These are phyloP conservation scores for Serendipita sp. DNA, from an alignment of 768 basidiomycete species.

Conservation along the genomic window DNA sequence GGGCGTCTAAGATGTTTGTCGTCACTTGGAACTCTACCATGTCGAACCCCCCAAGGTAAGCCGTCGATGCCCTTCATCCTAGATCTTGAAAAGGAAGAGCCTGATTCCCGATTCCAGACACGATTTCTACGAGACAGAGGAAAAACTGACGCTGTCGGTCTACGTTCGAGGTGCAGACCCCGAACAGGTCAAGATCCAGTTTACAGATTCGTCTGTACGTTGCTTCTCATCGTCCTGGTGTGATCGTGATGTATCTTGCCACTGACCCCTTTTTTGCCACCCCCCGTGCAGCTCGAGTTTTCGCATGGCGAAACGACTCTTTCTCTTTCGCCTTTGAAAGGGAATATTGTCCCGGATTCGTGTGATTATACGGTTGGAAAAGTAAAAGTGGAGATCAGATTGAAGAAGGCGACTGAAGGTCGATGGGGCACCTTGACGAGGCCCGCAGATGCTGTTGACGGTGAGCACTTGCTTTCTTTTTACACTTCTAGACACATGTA, in stretches of 20 bases:
- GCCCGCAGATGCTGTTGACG: background rate
- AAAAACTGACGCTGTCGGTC: constrained; percentile 51
- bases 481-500: background rate
- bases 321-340: constrained; percentile 62
- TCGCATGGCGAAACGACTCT: constrained; percentile 50
- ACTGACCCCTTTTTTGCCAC: background rate
- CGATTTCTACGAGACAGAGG: constrained; percentile 80
- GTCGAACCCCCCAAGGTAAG: constrained; percentile 17
- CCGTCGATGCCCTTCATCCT: background rate
- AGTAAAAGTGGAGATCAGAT: constrained; percentile 74
- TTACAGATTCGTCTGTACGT: constrained; percentile 47
- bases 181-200: constrained; percentile 38
- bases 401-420: constrained; percentile 48
- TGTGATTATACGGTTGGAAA: constrained; percentile 56
- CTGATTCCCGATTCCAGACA: constrained; percentile 28
- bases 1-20: background rate
- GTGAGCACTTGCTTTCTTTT: background rate
- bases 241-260: background rate
- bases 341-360: constrained; percentile 50
- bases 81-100: background rate
- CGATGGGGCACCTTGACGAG: constrained; percentile 65
- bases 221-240: background rate
- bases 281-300: constrained; percentile 1
- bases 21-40: constrained; percentile 11
- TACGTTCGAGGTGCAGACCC: constrained; percentile 67